Base-by-base conservation (phyloP, 768 basidiomycete genomes). In the Macrolepiota dolichaula region DNA sequence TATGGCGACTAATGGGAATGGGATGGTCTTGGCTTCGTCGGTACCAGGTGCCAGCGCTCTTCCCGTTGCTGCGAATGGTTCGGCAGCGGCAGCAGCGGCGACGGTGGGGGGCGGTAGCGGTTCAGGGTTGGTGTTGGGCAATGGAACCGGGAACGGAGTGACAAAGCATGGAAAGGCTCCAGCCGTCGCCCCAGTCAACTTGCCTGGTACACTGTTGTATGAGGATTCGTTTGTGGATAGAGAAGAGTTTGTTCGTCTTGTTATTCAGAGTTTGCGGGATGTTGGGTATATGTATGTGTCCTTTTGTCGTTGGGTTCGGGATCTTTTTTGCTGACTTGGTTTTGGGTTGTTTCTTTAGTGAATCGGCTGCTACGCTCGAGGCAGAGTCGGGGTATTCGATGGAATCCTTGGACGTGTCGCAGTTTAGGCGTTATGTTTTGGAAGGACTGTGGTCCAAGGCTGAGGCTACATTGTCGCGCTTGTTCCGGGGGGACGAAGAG, bases 311-410 rank as follows among this genome's bases (percentile, higher is more conserved):
- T 62, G 42, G 61, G 62, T 63, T 44, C 47, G n/a, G n/a, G n/a
- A n/a, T n/a, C n/a, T n/a, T n/a, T 46, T 46, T 55, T 54, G 46
- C 36, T 62, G 22, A 54, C 44, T 47, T 44, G 42, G 17, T 44
- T 44, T n/a, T n/a, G n/a, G 17, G 42, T 44, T 44, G 42, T 44
- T 44, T 32, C 66, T 62, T 27, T 69, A 98, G 95, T 62, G 90
- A 94, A 78, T 89, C 93, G 25, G 95, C 95, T 25, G 84, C 87
- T 17, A 90, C 89, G 1, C 81, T 98, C 56, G 94, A 97, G 74
- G 90, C 88, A 4, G 95, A 98, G 74, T 97, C 95, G 7, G 96
- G 95, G 5, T 96, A 92, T 74, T 78, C 85, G 40, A 83, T 96
- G 77, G 94, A 97, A 70, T 80, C 86, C 22, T 75, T 84, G 15